A percentile compares a stretch with the other conserved stretches of the same genome.
These are phyloP conservation scores for Boeremia exigua DNA, from an alignment of 2,329 filamentous ascomycete species.

Conservation along the genomic window DNA sequence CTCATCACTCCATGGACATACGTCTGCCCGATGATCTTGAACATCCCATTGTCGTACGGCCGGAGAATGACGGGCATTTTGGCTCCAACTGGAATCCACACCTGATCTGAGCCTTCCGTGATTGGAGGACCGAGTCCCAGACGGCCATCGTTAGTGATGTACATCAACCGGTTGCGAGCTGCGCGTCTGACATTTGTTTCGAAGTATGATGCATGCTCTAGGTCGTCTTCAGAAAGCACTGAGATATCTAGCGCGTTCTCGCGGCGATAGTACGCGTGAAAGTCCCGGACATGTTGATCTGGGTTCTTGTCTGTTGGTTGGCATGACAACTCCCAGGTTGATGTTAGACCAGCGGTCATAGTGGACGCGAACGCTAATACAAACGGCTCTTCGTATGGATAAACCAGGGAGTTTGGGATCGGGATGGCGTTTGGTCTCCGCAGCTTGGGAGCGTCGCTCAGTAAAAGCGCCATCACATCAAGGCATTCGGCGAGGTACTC, in stretches of 20 bases:
- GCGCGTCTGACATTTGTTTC: background rate
- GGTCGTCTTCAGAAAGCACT: background rate
- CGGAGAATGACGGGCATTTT: constrained; percentile 19
- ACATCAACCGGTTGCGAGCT: background rate
- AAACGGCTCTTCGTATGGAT: background rate
- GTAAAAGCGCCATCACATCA: background rate
- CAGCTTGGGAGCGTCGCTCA: background rate
- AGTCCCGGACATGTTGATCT: background rate
- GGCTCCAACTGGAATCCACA: constrained; percentile 17
- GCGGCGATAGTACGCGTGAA: background rate
- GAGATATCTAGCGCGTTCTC: background rate
- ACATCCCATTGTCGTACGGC: background rate
- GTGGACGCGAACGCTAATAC: background rate
- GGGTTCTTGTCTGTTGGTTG: background rate
- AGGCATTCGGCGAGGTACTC: background rate
- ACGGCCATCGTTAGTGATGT: constrained; percentile 9
- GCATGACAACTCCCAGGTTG: background rate
- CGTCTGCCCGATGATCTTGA: constrained; percentile 12
- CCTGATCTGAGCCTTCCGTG: constrained; percentile 4
- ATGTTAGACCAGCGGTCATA: background rate
- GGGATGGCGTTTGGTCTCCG: background rate
- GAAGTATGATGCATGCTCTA: background rate
- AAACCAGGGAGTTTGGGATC: background rate
- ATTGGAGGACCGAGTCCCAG: constrained; percentile 16
- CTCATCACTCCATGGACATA: constrained; percentile 20